Evolutionary conservation across 2,329 filamentous ascomycete genomes (phyloP), one percentile per base, ranked within the genome.

Genomic region (Aspergillus ochraceoroseus): DNA sequence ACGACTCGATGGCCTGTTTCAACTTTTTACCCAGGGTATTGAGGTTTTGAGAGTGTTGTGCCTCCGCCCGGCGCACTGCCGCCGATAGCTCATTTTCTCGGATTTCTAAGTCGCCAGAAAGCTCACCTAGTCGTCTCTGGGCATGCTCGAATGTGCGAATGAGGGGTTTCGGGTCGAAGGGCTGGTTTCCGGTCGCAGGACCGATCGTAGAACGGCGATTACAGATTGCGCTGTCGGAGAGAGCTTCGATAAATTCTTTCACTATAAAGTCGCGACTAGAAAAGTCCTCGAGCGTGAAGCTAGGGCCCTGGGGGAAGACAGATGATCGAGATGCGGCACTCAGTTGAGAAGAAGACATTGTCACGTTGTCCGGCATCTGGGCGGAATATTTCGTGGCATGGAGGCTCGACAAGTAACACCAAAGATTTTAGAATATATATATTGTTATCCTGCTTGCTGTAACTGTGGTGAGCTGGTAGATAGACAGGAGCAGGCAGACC

Each of bases 131-230:
- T n/a, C 70, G 68, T 27, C 63, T 61, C 38, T 74, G 68, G 30
- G 80, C 80, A 62, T 79, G 72, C 62, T 98, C 92, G 63, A 98
- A 98, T 1, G 87, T 89, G 44, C 92, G 82, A 57, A 98, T 98
- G 54, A 98, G 73, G 20, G 92, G 94, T 67, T 98, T 98, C 0
- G 92, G 88, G 58, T 98, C 92, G 68, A 98, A 98, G 72, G 74
- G 46, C 70, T 72, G 49, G 39, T 62, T 65, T 41, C 54, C 63
- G 46, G 25, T 57, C 26, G 52, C 51, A 19, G 64, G 53, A 47
- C 64, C 56, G 20, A 77, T 75, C 5, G 78, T 81, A 9, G 89
- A 95, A 44, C 86, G 83, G 38, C 92, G 85, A 58, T 82, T 85
- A 14, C 76, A 73, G 23, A 87, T 77, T 14, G 87, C 85, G 53